Percentiles rank a stretch among this genome's conserved stretches.
These are phyloP conservation scores for Fusarium guadeloupense DNA, from an alignment of 2,329 filamentous ascomycete genomes.

Conservation along the genomic window DNA sequence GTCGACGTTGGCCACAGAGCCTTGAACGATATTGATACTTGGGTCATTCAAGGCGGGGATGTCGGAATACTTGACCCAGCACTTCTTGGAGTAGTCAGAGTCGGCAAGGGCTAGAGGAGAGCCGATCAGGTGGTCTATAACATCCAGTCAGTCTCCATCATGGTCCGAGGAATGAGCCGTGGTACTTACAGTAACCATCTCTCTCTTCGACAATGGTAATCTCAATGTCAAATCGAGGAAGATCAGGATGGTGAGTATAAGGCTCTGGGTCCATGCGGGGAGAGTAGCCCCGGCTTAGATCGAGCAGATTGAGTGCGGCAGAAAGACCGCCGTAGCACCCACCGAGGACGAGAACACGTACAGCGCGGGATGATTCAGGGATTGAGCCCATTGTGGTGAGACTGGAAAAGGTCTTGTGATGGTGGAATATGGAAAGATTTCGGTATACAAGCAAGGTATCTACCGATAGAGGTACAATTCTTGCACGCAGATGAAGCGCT, in stretches of 20 bases:
- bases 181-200: slow-evolving; percentile 79
- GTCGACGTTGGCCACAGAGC: slow-evolving; percentile 69
- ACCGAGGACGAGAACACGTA: slow-evolving; percentile 72
- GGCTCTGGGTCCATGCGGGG: slow-evolving; percentile 55
- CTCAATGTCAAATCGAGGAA: slow-evolving; percentile 65
- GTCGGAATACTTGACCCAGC: slow-evolving; percentile 75
- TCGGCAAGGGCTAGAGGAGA: slow-evolving; percentile 76
- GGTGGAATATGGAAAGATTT: slow-evolving; percentile 10
- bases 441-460: slow-evolving; percentile 3
- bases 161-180: neutral
- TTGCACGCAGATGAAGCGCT: slow-evolving; percentile 8
- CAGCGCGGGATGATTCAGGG: slow-evolving; percentile 46
- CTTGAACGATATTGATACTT: slow-evolving; percentile 72
- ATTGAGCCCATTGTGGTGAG: slow-evolving; percentile 46
- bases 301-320: slow-evolving; percentile 71
- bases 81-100: slow-evolving; percentile 68
- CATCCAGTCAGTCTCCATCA: slow-evolving; percentile 10
- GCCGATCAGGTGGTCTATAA: slow-evolving; percentile 76
- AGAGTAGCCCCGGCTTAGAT: slow-evolving; percentile 66
- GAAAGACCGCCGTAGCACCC: slow-evolving; percentile 78
- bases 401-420: slow-evolving; percentile 18
- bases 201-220: slow-evolving; percentile 80
- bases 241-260: slow-evolving; percentile 53
- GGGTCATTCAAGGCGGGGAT: slow-evolving; percentile 72
- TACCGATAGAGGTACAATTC: slow-evolving; percentile 3